phyloP scores from a whole-genome alignment of 139 green algal genomes.

The Medakamo hakoo region DNA sequence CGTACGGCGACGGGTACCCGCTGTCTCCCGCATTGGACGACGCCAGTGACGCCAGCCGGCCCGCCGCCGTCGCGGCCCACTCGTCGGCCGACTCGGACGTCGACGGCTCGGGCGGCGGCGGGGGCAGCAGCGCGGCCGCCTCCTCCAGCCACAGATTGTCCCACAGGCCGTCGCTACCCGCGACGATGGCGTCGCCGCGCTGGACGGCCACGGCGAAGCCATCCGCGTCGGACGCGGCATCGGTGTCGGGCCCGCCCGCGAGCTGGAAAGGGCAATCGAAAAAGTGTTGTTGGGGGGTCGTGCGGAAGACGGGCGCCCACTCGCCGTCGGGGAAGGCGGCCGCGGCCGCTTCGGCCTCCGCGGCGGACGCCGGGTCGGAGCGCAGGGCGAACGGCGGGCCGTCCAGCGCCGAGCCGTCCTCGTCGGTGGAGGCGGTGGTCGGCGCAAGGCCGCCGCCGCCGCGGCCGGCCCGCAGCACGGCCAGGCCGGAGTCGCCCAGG shows the following conservation, averaged over 20 bases:
- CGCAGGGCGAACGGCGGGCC: too few relatives aligned
- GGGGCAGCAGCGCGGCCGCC: conserved; percentile 38
- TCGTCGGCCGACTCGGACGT: background rate
- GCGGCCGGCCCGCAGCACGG: background rate
- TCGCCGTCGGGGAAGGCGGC: too few relatives aligned
- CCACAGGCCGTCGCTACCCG: conserved; percentile 85
- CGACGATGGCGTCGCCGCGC: conserved; percentile 52
- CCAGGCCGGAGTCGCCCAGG: background rate
- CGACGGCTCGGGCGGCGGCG: background rate
- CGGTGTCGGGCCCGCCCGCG: conserved; percentile 12
- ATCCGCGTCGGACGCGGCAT: conserved; percentile 27
- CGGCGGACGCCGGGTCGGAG: too few relatives aligned
- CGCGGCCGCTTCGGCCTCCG: too few relatives aligned
- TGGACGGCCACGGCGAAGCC: conserved; percentile 28
- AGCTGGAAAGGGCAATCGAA: conserved; percentile 95
- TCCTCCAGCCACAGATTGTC: conserved; percentile 93
- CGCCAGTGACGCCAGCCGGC: background rate
- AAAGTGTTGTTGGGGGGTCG: conserved; percentile 61
- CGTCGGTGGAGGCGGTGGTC: too few relatives aligned
- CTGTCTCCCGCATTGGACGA: background rate
- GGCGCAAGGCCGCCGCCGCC: too few relatives aligned
- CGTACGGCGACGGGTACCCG: background rate
- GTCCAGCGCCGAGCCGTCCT: too few relatives aligned
- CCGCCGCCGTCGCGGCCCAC: too few relatives aligned
- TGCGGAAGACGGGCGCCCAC: background rate